Evolutionary conservation across 2,329 filamentous ascomycete species (phyloP), one percentile per base, ranked within the genome.

Genomic region (Cladosporium oxysporum): DNA sequence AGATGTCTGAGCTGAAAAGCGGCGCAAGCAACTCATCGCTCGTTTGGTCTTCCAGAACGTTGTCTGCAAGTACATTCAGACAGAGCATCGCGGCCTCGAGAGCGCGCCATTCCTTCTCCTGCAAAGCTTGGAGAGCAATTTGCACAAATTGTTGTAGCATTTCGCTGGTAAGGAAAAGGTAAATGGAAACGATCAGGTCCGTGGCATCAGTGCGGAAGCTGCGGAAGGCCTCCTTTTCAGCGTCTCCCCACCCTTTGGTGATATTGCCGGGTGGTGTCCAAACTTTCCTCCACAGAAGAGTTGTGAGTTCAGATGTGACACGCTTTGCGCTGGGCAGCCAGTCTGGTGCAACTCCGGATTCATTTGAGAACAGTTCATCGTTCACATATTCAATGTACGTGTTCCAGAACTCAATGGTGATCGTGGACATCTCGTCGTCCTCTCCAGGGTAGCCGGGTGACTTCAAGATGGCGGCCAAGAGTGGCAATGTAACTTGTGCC

Each of bases 321-420:
- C 81, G 78, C 59, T 87, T 83, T 1, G 89, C 88, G 8, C 81
- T 76, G 8, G 81, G 78, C 58, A 89, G 82, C 88, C 89, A 92
- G 7, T 77, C 70, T 2, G 80, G 77, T 5, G 80, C 77, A 5
- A 77, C 74, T 4, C 79, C 78, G 0, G 73, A 67, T 65, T 83
- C 81, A n/a, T 82, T 81, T 1, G 84, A 83, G 67, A 83, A 86
- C 55, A 85, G 79, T 11, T 90, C 67, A 83, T 85, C 81, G 88
- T 81, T 83, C 14, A 86, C 85, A 61, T 75, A 73, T 77, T 93
- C 91, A 6, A 91, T 86, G 74, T 89, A 92, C 0, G 87, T 88
- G 21, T 87, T 89, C 91, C 92, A 95, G 75, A 95, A 94, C 72
- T 95, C 91, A 16, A 94, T 83, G 0, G 89, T 87, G 1, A 88